Evolutionary conservation across 75 land plant species (phyloP), one percentile per base, ranked within the genome.

Genomic region (Sequoiadendron giganteum): DNA sequence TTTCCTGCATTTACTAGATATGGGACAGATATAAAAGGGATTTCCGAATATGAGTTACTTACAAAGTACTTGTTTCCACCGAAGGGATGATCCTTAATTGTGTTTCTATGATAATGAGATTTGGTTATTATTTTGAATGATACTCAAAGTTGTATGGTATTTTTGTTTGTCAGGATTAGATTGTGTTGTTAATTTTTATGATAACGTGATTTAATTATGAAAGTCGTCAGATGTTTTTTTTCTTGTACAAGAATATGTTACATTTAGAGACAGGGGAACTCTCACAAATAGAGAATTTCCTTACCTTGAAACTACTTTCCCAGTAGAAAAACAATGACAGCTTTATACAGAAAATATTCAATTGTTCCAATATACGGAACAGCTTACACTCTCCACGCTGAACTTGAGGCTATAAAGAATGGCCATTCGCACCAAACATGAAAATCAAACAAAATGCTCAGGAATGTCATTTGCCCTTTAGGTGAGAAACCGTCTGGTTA

Each of bases 1-100:
- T 88, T 85, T 40, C 92, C 92, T 1, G 85, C 92, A 32, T 16
- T 91, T 11, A 7, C 39, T 1, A 83, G 88, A 73, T 54, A 18
- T 7, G 89, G 87, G 15, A 86, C 87, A 25, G 85, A 52, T 47
- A 38, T 73, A 8, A 30, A 43, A 43, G 86, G 48, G 30, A 49
- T 87, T 5, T 56, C 88, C 5, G 92, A 91, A 49, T 89, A 65
- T 42, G 77, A 86, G 30, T 36, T 21, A 19, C 48, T 40, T 83
- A 42, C 14, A 18, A 83, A 45, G 48, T 83, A 34, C 48, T 45
- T 83, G 84, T 40, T 45, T 42, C 47, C 76, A 9, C 13, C 36
- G n/a, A 25, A 10, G 0, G 34, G 11, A 72, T 72, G 76, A 72
- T 72, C 30, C 76, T 72, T 2, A 32, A 10, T 25, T 68, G 72